Evolutionary conservation across 768 basidiomycete species (phyloP).

Genomic region (Tulasnella sp.): DNA sequence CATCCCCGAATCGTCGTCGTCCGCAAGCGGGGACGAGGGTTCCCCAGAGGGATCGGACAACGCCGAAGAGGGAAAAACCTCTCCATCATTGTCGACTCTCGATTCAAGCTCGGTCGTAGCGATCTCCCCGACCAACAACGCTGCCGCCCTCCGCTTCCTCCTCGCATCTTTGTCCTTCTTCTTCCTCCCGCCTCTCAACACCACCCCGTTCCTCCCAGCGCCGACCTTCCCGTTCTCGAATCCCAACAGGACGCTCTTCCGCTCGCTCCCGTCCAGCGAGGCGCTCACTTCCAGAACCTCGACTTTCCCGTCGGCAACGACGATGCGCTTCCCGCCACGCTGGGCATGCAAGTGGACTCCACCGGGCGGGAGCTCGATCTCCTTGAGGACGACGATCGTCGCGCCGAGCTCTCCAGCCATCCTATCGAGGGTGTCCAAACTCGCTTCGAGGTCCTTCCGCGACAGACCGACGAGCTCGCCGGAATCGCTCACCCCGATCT

Average conservation of each 20-base stretch:
- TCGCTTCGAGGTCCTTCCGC: conserved; percentile 61
- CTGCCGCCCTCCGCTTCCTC: background rate
- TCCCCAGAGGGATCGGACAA: background rate
- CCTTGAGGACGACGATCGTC: conserved; percentile 81
- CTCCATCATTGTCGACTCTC: background rate
- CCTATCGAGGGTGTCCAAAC: conserved; percentile 75
- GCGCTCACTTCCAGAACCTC: background rate
- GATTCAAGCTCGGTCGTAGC: background rate
- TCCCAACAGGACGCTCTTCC: background rate
- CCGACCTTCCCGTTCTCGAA: background rate
- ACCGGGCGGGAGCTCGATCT: conserved; percentile 51
- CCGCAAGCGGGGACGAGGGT: background rate
- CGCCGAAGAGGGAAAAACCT: background rate
- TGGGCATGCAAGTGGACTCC: background rate
- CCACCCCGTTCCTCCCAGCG: background rate
- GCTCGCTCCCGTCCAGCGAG: background rate
- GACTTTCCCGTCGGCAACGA: background rate
- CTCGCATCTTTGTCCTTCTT: conserved; percentile 1
- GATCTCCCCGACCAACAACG: background rate
- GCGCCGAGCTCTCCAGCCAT: conserved; percentile 95
- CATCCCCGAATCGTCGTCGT: background rate
- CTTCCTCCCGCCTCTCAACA: background rate
- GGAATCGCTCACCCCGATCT: conserved; percentile 71
- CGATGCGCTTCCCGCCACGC: background rate
- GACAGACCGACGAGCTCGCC: conserved; percentile 76